Percentiles rank a stretch among this genome's conserved stretches.
Conservation (phyloP, 257 asterid species). For the Rubia yunnanensis region DNA sequence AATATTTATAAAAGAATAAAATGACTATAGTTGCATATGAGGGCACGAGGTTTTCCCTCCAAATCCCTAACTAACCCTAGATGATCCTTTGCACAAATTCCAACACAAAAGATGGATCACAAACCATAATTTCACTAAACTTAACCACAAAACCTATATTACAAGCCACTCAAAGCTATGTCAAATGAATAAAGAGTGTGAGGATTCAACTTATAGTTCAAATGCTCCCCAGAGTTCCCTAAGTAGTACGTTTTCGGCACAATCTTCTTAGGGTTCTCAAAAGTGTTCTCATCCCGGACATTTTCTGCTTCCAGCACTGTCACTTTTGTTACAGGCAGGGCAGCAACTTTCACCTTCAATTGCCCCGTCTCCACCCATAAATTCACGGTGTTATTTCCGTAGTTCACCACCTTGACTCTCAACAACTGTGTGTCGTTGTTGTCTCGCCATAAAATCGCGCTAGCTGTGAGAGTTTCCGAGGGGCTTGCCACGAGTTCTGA, state of each 20-base stretch:
- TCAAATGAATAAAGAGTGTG: slow-evolving; percentile 48
- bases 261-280: slow-evolving; percentile 54
- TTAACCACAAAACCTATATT: neutral
- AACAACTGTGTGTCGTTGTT: slow-evolving; percentile 27
- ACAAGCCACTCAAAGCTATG: slow-evolving; percentile 11
- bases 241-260: slow-evolving; percentile 31
- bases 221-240: slow-evolving; percentile 32
- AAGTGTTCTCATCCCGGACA: slow-evolving; percentile 64
- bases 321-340: slow-evolving; percentile 25
- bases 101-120: too few species aligned
- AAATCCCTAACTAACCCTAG: too few species aligned
- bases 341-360: neutral
- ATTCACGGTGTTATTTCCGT: slow-evolving; percentile 33
- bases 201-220: slow-evolving; percentile 39
- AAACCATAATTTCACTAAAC: too few species aligned
- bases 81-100: neutral
- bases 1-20: too few species aligned
- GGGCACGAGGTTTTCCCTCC: too few species aligned
- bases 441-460: slow-evolving; percentile 61
- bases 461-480: slow-evolving; percentile 46
- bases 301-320: slow-evolving; percentile 43
- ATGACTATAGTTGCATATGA: too few species aligned
- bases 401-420: slow-evolving; percentile 58
- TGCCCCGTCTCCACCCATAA: neutral
- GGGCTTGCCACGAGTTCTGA: slow-evolving; percentile 39